Percentiles rank a stretch among this genome's conserved stretches.
phyloP scores from a whole-genome alignment of 163 green algal genomes.

The Chlorella variabilis region DNA sequence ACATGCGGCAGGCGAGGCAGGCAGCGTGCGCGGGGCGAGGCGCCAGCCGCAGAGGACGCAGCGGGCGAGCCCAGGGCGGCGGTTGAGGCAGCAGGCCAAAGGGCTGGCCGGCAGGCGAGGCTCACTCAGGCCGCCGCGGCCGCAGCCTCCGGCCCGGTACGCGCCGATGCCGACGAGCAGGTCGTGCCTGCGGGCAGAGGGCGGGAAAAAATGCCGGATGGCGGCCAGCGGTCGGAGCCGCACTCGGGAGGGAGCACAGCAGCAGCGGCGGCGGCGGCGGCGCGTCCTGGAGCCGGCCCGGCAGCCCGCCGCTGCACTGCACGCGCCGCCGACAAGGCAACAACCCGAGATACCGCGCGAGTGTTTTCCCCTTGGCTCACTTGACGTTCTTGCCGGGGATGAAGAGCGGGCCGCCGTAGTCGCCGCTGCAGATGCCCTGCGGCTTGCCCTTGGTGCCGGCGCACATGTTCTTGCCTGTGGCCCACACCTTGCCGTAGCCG shows the following conservation, averaged over 20 bases:
- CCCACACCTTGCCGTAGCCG: background rate
- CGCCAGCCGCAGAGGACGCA: too few relatives aligned
- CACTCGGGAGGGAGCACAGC: too few relatives aligned
- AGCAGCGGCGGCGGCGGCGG: background rate
- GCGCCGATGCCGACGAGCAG: background rate
- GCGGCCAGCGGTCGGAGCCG: background rate
- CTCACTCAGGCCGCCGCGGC: background rate
- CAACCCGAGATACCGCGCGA: too few relatives aligned
- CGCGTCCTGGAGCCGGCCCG: too few relatives aligned
- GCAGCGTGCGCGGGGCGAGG: too few relatives aligned
- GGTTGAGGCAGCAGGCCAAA: background rate
- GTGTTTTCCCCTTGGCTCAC: too few relatives aligned
- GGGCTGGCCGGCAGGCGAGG: background rate
- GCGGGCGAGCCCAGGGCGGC: too few relatives aligned
- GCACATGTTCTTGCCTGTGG: background rate
- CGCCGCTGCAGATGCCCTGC: background rate
- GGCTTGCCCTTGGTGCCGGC: background rate
- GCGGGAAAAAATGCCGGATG: background rate
- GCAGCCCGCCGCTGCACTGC: too few relatives aligned
- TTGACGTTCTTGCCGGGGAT: background rate
- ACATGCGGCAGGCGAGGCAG: too few relatives aligned
- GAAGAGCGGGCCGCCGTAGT: conserved; percentile 6
- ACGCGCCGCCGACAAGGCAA: too few relatives aligned
- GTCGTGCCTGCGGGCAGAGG: background rate
- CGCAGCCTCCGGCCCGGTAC: background rate